Evolutionary conservation across 768 basidiomycete genomes (phyloP), one percentile per base, ranked within the genome.

Genomic region (Lenzites betulinus): DNA sequence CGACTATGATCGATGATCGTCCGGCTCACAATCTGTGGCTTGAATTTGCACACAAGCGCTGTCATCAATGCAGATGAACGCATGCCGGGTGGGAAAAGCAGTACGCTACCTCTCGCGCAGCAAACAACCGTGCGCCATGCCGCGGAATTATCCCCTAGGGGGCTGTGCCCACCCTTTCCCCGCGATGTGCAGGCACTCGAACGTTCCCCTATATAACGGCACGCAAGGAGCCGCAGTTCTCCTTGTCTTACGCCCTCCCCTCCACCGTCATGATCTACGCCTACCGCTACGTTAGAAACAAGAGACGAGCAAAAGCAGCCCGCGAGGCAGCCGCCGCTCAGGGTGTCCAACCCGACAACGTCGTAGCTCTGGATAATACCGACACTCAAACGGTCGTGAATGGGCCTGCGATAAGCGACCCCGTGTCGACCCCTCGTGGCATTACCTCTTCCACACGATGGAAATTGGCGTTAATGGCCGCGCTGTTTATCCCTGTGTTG

Each of bases 401-500:
- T 7, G 41, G 48, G 8, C 41, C 53, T 23, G 16, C 22, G 18
- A 15, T 48, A 6, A 11, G 38, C 6, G 23, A 36, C 13, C 26
- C 53, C 33, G 11, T 44, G 13, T 18, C 35, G 23, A 28, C 38
- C 18, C 38, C 38, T 16, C 51, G n/a, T 9, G 22, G 30, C n/a
- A 13, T 44, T 15, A 51, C 60, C 22, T 41, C 49, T 9, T 50
- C 60, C 1, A 33, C 36, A 13, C 55, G 39, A 23, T 63, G 65
- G 64, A 66, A 54, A 25, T 7, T 71, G 1, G 52, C 67, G 51
- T 64, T 71, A n/a, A 63, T 76, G 69, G 43, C 64, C 26, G 76
- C 78, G 2, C 66, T 82, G 7, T n/a, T 73, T 18, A 67, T 82
- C 49, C 81, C 81, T 0, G 74, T 81, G 13, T 67, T 70, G 38